Evolutionary conservation across 2,329 filamentous ascomycete species (phyloP), one percentile per base, ranked within the genome.

Genomic region (Bipolaris bicolor): DNA sequence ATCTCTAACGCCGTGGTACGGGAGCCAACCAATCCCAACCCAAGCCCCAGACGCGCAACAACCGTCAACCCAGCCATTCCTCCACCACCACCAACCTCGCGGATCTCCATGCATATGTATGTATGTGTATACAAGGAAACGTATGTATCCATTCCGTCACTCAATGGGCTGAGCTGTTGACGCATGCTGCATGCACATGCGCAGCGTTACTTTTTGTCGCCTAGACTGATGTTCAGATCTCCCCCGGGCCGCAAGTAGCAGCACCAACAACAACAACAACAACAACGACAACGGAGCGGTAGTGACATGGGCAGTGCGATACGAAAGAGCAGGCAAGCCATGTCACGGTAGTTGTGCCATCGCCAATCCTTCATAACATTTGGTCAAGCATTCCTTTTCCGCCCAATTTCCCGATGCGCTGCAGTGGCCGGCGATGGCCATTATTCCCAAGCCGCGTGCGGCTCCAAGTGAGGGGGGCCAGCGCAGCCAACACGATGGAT

Each of bases 181-280:
- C 26, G 24, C 37, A 31, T 9, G 29, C 29, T 31, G 29, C 29
- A 31, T 31, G 29, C 29, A 31, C 29, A 13, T 31, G 29, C 29
- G 29, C 10, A 31, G 10, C 29, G 29, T 49, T 48, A 39, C 36
- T 39, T 57, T 43, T 39, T 36, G 33, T 24, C 45, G 24, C 26
- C 33, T 18, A 22, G 33, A 22, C 20, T 34, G 43, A 31, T 20
- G n/a, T 24, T 18, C 45, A 34, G 45, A 57, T 57, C 50, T 54
- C 45, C 22, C 50, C 45, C 45, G 44, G 50, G 24, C 55, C 50
- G 54, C 44, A 39, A 47, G 26, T 20, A 26, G 43, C 31, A 50
- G 18, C 22, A 52, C 15, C 36, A 26, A 7, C 26, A 52, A 18
- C 36, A 26, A 41, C 22, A 52, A 18, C 36, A 26, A 29, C 26